phyloP scores from a whole-genome alignment of 768 basidiomycete genomes.

The Mycena albidolilacea region DNA sequence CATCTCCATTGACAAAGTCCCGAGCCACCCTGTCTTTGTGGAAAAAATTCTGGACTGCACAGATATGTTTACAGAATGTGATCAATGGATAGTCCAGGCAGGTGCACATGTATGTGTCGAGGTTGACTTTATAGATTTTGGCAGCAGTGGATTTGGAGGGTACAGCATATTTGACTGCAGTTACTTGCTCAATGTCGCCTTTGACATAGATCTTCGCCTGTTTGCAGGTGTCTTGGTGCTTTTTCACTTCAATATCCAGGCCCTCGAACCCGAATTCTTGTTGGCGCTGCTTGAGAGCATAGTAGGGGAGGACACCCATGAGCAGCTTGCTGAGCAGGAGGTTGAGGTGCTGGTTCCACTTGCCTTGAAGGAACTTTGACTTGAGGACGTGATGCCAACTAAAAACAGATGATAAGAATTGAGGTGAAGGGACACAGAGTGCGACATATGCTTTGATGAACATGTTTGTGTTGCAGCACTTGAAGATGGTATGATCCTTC shows the following conservation, averaged over 20 bases:
- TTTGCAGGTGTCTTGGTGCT: conserved; percentile 8
- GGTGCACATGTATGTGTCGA: conserved; percentile 30
- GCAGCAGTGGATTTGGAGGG: neutral
- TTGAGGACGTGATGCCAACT: conserved; percentile 49
- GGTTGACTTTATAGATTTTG: conserved; percentile 24
- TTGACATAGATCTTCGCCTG: neutral
- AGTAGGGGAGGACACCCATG: conserved; percentile 37
- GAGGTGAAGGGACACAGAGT: neutral
- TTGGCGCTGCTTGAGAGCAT: conserved; percentile 29
- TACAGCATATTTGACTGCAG: conserved; percentile 2
- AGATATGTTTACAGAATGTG: conserved; percentile 42
- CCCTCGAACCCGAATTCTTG: conserved; percentile 45
- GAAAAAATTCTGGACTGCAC: conserved; percentile 35
- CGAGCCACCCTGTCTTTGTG: neutral
- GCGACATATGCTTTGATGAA: conserved; percentile 41
- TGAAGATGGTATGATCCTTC: conserved; percentile 30
- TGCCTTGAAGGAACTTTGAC: conserved; percentile 41
- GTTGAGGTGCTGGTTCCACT: conserved; percentile 43
- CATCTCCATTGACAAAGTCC: too few relatives aligned
- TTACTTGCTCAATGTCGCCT: neutral
- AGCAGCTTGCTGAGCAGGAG: conserved; percentile 43
- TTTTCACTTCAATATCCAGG: conserved; percentile 36
- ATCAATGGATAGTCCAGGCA: conserved; percentile 34
- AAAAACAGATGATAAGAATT: neutral
- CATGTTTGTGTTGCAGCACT: conserved; percentile 47